A percentile compares a stretch with the other conserved stretches of the same genome.
These are phyloP conservation scores for Lagenidium giganteum DNA, from an alignment of 352 stramenopile species.

Conservation along the genomic window DNA sequence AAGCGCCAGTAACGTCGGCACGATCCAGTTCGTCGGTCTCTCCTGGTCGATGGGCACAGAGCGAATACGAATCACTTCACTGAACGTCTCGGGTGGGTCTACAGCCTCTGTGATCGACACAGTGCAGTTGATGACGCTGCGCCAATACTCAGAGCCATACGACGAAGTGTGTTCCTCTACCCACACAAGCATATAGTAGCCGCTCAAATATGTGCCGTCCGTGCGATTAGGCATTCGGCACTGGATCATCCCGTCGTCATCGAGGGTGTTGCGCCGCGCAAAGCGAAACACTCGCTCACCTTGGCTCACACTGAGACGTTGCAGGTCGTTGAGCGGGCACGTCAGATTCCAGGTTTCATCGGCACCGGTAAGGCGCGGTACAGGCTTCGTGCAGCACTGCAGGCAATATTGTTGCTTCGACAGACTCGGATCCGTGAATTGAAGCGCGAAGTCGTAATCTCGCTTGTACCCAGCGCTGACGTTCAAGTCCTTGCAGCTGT, in stretches of 20 bases:
- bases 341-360: slow-evolving; percentile 78
- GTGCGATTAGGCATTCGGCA: slow-evolving; percentile 55
- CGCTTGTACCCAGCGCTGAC: slow-evolving; percentile 30
- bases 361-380: slow-evolving; percentile 27
- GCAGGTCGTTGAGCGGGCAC: slow-evolving; percentile 58
- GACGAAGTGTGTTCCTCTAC: slow-evolving; percentile 42
- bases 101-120: slow-evolving; percentile 45
- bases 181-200: slow-evolving; percentile 50
- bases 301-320: slow-evolving; percentile 67
- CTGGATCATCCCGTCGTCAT: slow-evolving; percentile 43
- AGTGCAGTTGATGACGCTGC: slow-evolving; percentile 62
- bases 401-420: slow-evolving; percentile 47
- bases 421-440: slow-evolving; percentile 46
- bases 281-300: slow-evolving; percentile 50
- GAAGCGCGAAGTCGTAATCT: slow-evolving; percentile 42
- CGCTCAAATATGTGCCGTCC: slow-evolving; percentile 37
- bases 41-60: slow-evolving; percentile 31
- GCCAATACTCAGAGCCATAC: slow-evolving; percentile 55
- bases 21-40: slow-evolving; percentile 28
- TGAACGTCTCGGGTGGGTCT: slow-evolving; percentile 31
- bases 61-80: slow-evolving; percentile 51
- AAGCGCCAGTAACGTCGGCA: slow-evolving; percentile 18
- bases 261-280: slow-evolving; percentile 42
- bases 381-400: slow-evolving; percentile 72
- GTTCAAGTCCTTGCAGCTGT: slow-evolving; percentile 49